Base-by-base conservation (phyloP, 2,329 filamentous ascomycete species). In the Ophiosphaerella herpotricha region DNA sequence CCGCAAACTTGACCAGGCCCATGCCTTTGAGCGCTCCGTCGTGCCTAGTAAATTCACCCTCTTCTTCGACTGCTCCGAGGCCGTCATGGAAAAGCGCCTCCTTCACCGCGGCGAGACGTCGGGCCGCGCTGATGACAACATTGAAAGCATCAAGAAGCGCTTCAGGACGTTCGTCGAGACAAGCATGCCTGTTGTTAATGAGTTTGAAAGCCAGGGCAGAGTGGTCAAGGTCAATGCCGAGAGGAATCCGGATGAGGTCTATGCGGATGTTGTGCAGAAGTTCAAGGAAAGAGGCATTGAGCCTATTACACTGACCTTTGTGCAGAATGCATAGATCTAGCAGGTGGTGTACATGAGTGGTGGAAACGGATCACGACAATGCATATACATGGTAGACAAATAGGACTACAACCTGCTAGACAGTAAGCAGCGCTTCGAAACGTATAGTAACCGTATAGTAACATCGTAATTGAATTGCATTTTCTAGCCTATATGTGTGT, bases 101-200 rank as follows among this genome's bases (percentile, higher is more conserved):
- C 77, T 97, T 59, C 88, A 96, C 78, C 84, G 93, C 43, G 94
- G 93, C 55, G 90, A 96, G 85, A 97, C 93, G 13, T 92, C 88
- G 68, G 94, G 94, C 36, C 83, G 94, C 58, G 80, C 88, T 43
- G 94, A 99, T 75, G 94, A 99, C 78, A 99, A 99, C 72, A 88
- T 86, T 48, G 94, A 96, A 77, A 91, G 87, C 68, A 99, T 97
- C 74, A 88, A 89, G 79, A 99, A 99, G 86, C 85, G 94, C 49
- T 99, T 99, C 82, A 86, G 85, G 70, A 92, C 88, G 4, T 99
- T 97, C 71, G 80, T 95, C 64, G 91, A 97, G 76, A 96, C 91
- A 2, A 96, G 91, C 77, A 97, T 97, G 93, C 94, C 94, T 23
- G 94, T 97, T 39, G 91, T 99, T 46, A 83, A 96, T 63, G 85